A percentile compares a stretch with the other conserved stretches of the same genome.
phyloP scores from a whole-genome alignment of 78 protist species.

The Diacronema lutheri region DNA sequence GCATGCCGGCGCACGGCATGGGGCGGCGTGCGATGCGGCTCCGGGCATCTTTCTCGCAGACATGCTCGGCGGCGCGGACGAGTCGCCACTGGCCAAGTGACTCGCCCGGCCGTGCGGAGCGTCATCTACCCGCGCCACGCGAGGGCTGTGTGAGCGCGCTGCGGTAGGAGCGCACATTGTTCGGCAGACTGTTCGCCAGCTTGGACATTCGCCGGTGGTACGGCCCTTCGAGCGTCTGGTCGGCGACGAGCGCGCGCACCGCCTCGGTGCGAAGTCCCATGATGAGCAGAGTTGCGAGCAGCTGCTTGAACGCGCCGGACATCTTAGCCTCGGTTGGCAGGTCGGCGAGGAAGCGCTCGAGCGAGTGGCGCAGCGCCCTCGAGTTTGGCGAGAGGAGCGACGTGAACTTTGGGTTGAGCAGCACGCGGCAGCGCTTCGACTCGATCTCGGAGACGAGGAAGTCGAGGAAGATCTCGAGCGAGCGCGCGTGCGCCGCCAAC shows the following conservation, averaged over 20 bases:
- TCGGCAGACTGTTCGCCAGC: too few relatives aligned
- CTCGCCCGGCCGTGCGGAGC: too few relatives aligned
- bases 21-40: too few relatives aligned
- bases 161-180: too few relatives aligned
- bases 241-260: neutral
- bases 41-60: too few relatives aligned
- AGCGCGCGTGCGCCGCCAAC: neutral
- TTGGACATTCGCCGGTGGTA: neutral
- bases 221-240: neutral
- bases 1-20: too few relatives aligned
- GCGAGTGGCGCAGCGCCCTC: neutral
- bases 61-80: too few relatives aligned
- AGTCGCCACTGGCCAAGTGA: too few relatives aligned
- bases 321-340: neutral
- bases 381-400: neutral
- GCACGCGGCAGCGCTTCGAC: neutral
- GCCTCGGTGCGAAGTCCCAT: slow-evolving; percentile 2
- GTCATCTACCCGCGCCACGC: too few relatives aligned
- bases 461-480: slow-evolving; percentile 35
- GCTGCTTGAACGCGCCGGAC: neutral
- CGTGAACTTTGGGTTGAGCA: neutral
- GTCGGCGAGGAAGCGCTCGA: neutral
- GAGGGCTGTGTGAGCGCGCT: too few relatives aligned
- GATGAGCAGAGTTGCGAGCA: neutral
- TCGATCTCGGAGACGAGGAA: neutral